Conservation (phyloP, 192 early-diverging fungal species). For the Linnemannia zychae region DNA sequence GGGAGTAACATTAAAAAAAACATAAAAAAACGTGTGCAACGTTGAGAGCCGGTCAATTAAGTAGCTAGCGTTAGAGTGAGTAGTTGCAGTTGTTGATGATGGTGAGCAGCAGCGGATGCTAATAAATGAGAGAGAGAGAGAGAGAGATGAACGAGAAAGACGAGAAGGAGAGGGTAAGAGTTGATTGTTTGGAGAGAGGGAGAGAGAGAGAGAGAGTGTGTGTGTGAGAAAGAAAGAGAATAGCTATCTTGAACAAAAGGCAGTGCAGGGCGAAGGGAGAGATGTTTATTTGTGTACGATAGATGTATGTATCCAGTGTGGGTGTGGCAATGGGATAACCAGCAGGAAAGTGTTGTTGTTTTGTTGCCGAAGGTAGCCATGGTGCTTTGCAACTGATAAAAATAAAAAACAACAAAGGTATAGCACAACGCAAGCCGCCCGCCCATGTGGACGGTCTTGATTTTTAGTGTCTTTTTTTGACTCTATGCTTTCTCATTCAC, state of each 20-base stretch:
- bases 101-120: background rate
- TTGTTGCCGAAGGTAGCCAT: background rate
- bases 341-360: too few species aligned
- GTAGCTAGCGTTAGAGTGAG: background rate
- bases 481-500: background rate
- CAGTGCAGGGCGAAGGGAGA: too few species aligned
- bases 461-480: background rate
- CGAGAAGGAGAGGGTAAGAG: background rate
- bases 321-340: too few species aligned
- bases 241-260: too few species aligned
- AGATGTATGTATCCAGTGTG: too few species aligned
- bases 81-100: background rate
- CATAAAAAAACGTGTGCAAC: constrained; percentile 20
- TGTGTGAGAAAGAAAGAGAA: too few species aligned
- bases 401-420: background rate
- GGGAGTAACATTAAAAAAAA: background rate
- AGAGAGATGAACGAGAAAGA: background rate
- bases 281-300: too few species aligned
- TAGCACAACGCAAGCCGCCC: background rate
- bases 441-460: too few species aligned
- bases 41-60: constrained; percentile 14
- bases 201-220: too few species aligned
- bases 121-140: background rate
- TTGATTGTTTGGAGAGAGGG: too few species aligned
- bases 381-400: background rate